Base-by-base conservation (phyloP, 495 filamentous ascomycete species). In the Xylaria palmicola region DNA sequence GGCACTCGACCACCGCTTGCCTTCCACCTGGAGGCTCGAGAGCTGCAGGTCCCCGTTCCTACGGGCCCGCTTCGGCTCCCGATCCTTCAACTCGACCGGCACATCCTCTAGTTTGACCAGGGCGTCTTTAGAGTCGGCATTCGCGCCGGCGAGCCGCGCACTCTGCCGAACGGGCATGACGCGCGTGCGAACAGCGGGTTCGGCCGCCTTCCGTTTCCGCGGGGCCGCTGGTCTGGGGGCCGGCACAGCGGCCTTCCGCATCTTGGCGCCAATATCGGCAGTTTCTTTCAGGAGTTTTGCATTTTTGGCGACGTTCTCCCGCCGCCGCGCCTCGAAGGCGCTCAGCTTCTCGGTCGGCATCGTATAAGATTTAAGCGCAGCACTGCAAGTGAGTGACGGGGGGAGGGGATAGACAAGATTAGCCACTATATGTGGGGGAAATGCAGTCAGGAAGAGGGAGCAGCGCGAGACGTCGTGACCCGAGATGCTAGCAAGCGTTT, bases 1-100 rank as follows among this genome's bases (percentile, higher is more conserved):
- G 10, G 67, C 64, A 8, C 74, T 79, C 15, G 66, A 76, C 66
- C 84, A 80, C 63, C 87, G 87, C 67, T 87, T 86, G 0, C 92
- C 92, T 15, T 88, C 86, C 3, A 95, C 87, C 36, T 91, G 78
- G 66, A 96, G 91, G 60, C 93, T 89, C 27, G 84, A 86, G 20
- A 92, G 80, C 24, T 86, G 83, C 56, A 92, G 79, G 36, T 89
- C 87, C 45, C 83, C 85, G 49, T 62, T 62, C 29, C 55, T 65
- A 32, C 69, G 69, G 26, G 59, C 52, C 30, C 69, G 64, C 44
- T 72, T 72, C 8, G 30, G 88, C 86, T 63, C 60, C 9, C 60
- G 63, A 6, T 65, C 60, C 43, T 68, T 72, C 26, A 72, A 52
- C 48, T 72, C 69, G n/a, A 68, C 29, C 0, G 67, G 69, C 6